Evolutionary conservation across 2,329 filamentous ascomycete genomes (phyloP).

Genomic region (Fusarium avenaceum): DNA sequence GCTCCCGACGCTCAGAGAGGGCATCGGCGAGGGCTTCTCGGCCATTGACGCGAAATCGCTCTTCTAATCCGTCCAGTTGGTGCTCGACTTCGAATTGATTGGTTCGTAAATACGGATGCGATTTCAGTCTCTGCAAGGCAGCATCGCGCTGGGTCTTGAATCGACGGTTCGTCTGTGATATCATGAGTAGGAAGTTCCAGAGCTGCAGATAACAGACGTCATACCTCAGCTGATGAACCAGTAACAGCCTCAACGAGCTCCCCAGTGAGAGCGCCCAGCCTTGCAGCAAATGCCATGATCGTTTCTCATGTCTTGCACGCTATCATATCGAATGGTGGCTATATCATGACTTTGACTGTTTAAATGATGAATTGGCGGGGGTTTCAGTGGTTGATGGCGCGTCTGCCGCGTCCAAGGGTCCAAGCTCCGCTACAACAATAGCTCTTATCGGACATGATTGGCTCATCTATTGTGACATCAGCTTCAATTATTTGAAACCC

Average conservation of each 20-base stretch:
- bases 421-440: constrained; percentile 29
- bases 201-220: constrained; percentile 8
- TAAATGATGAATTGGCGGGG: constrained; percentile 29
- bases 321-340: constrained; percentile 24
- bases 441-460: constrained; percentile 37
- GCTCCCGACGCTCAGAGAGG: constrained; percentile 69
- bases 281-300: constrained; percentile 78
- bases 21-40: constrained; percentile 84
- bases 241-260: constrained; percentile 77
- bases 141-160: constrained; percentile 64
- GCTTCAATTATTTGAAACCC: constrained; percentile 42
- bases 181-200: constrained; percentile 23
- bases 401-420: constrained; percentile 44
- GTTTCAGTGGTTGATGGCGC: constrained; percentile 39
- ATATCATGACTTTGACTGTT: constrained; percentile 36
- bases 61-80: constrained; percentile 79
- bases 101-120: constrained; percentile 72
- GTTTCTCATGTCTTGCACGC: constrained; percentile 33
- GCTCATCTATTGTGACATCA: constrained; percentile 38
- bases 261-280: constrained; percentile 74
- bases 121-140: constrained; percentile 65
- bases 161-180: constrained; percentile 48
- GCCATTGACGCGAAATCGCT: constrained; percentile 86
- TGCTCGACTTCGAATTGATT: constrained; percentile 81
- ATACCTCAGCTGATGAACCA: constrained; percentile 66